phyloP scores from a whole-genome alignment of 768 basidiomycete species.

The Mycena maculata region DNA sequence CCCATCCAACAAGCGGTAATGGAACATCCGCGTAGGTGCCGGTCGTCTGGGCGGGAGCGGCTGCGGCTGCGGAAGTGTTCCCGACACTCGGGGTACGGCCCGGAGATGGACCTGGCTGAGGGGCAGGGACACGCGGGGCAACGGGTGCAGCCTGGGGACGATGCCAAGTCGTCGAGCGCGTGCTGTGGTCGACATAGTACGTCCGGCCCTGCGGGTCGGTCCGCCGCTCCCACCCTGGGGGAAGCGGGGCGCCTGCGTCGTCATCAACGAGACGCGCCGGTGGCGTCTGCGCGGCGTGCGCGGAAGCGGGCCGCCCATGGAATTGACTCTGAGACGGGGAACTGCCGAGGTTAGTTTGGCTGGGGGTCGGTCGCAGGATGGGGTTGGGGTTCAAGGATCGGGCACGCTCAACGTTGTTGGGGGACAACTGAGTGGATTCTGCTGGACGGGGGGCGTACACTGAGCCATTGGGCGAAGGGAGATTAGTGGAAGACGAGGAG shows the following conservation, averaged over 20 bases:
- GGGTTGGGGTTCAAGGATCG: constrained; percentile 32
- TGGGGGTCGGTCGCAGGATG: constrained; percentile 41
- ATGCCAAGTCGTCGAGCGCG: constrained; percentile 85
- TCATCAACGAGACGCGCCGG: constrained; percentile 57
- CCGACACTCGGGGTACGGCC: constrained; percentile 38
- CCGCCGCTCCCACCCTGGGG: constrained; percentile 87
- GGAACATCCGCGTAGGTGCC: constrained; percentile 70
- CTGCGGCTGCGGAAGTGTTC: constrained; percentile 15
- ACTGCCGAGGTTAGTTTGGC: constrained; percentile 39
- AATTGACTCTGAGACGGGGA: constrained; percentile 41
- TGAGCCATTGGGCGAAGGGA: constrained; percentile 6
- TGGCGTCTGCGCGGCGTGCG: constrained; percentile 27
- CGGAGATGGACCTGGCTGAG: constrained; percentile 34
- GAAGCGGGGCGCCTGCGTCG: constrained; percentile 73
- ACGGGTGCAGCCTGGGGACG: constrained; percentile 53
- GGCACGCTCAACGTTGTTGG: constrained; percentile 29
- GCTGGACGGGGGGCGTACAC: constrained; percentile 14
- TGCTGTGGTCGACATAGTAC: constrained; percentile 92
- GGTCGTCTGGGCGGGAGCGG: constrained; percentile 47
- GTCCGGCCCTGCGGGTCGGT: constrained; percentile 75
- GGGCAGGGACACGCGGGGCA: constrained; percentile 38
- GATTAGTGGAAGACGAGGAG: constrained; percentile 16
- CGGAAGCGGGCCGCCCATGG: constrained; percentile 29
- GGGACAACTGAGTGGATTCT: constrained; percentile 19
- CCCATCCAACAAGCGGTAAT: constrained; percentile 91